Conservation (phyloP, 768 basidiomycete genomes). For the Lactarius psammicola region DNA sequence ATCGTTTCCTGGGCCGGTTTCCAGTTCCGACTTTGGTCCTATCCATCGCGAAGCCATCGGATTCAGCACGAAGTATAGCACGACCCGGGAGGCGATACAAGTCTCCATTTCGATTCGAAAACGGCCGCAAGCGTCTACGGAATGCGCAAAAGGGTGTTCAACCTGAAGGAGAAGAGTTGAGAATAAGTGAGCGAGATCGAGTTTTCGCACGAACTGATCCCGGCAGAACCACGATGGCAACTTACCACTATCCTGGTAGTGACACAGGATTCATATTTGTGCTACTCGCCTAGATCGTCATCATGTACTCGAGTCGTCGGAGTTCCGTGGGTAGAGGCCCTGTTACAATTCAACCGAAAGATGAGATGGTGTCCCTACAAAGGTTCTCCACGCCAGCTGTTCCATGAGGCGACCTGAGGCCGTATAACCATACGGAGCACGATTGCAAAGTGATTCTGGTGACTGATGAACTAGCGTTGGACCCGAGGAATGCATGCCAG, state of each 20-base stretch:
- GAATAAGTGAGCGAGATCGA: neutral
- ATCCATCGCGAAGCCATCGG: neutral
- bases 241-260: neutral
- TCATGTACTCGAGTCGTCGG: neutral
- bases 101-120: neutral
- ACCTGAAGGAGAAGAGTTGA: neutral
- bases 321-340: neutral
- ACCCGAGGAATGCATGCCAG: constrained; percentile 5
- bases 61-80: neutral
- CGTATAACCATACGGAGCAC: neutral
- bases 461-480: neutral
- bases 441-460: neutral
- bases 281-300: neutral
- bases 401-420: constrained; percentile 18
- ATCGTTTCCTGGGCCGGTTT: neutral
- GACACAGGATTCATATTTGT: neutral
- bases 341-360: neutral
- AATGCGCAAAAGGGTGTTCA: neutral
- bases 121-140: neutral
- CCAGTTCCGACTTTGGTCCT: neutral
- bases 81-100: neutral
- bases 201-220: neutral
- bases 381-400: neutral
- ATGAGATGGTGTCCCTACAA: neutral
- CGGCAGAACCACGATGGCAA: neutral